Percentiles rank a stretch among this genome's conserved stretches.
Conservation (phyloP, 2,329 filamentous ascomycete genomes). For the Pezicula neosporulosa region DNA sequence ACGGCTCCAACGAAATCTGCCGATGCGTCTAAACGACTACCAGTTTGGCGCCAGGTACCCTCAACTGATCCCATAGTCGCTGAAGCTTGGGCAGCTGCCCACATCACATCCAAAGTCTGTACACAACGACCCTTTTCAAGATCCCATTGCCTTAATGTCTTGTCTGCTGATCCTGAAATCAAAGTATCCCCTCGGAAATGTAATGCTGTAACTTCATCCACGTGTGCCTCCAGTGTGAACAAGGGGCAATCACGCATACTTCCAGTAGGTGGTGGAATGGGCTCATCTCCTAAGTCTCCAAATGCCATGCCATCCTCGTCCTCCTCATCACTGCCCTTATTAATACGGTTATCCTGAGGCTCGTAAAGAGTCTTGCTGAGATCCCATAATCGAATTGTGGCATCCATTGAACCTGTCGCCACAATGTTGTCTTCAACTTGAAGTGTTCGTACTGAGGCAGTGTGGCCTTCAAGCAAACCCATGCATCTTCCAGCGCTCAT, state of each 20-base stretch:
- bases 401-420: conserved; percentile 91
- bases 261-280: conserved; percentile 67
- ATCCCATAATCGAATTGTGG: conserved; percentile 93
- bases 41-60: conserved; percentile 67
- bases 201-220: conserved; percentile 91
- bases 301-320: conserved; percentile 70
- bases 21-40: conserved; percentile 59
- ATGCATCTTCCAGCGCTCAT: conserved; percentile 90
- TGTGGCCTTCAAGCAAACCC: conserved; percentile 86
- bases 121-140: conserved; percentile 95
- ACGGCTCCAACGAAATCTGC: conserved; percentile 93
- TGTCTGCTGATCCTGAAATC: conserved; percentile 94
- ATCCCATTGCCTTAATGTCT: conserved; percentile 97
- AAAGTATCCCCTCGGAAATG: conserved; percentile 87
- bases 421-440: conserved; percentile 96
- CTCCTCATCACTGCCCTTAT: conserved; percentile 53
- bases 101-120: conserved; percentile 95
- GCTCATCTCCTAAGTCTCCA: conserved; percentile 64
- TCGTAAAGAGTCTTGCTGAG: conserved; percentile 84
- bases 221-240: conserved; percentile 84
- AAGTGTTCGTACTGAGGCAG: conserved; percentile 86
- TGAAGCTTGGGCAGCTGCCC: conserved; percentile 90
- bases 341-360: conserved; percentile 50
- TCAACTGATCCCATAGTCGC: conserved; percentile 61
- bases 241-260: conserved; percentile 87